Base-by-base conservation (phyloP, 176 grass and related monocot species). In the Echinochloa phyllopogon region DNA sequence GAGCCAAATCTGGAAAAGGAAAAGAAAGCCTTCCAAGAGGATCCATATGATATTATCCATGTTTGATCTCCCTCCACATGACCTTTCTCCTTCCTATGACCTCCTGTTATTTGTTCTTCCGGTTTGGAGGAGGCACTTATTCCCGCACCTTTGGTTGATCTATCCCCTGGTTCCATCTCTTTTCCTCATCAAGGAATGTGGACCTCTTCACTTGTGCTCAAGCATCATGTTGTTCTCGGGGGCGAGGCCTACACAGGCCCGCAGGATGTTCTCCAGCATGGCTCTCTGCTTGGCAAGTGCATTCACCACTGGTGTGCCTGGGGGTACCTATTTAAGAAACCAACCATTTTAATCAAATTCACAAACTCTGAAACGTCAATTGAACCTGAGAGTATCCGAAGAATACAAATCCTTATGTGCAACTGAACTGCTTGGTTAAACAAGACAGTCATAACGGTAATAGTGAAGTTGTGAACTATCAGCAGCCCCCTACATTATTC, bases 221-320 rank as follows among this genome's bases (percentile, higher is more conserved):
- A 97, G 87, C 15, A 94, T 80, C 92, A 97, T 97, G 65, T 97
- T 91, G 76, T 94, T 97, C 74, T 97, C 94, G 39, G 94, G 94
- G 11, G 91, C 89, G 24, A 97, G 69, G 2, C 94, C 91, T 66
- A 97, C 76, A 51, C 89, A 97, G 23, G 92, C 94, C 44, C 94
- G 88, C 39, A 97, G 74, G 58, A 94, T 94, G 85, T 97, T 97
- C 87, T 97, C 94, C 47, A 94, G 78, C 94, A 94, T 97, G 16
- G 92, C 92, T 45, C 94, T 90, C 62, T 97, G 92, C 80, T 94
- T 97, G 16, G 92, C 59, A 0, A 97, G 86, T 24, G 94, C 94
- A 87, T 97, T 97, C 70, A 97, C 92, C 57, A 94, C 89, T 63
- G 94, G 94, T 48, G 92, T 97, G 15, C 94, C 92, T 39, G 94